Evolutionary conservation across 2,329 filamentous ascomycete species (phyloP).

Genomic region (Hysterium pulicare): DNA sequence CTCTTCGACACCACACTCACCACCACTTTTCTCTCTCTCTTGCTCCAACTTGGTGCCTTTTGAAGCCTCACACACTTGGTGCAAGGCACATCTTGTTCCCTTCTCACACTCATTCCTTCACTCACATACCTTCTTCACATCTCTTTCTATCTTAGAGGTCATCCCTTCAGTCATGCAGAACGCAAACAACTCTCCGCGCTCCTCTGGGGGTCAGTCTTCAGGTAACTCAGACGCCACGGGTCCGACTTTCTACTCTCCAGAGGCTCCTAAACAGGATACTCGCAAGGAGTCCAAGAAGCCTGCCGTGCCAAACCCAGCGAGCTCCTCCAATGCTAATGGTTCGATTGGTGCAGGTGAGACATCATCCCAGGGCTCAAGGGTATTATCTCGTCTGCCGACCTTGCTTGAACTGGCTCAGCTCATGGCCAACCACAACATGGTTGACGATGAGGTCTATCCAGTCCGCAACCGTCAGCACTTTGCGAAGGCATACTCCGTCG

Average conservation of each 20-base stretch:
- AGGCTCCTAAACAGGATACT: too few relatives aligned
- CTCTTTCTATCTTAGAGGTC: not conserved
- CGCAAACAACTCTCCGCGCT: not conserved
- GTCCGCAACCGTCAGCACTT: too few relatives aligned
- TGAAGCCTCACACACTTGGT: not conserved
- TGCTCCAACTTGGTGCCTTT: not conserved
- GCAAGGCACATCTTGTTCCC: not conserved
- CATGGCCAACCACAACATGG: not conserved
- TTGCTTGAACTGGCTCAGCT: too few relatives aligned
- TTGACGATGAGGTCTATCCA: not conserved
- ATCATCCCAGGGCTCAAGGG: not conserved
- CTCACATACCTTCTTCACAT: not conserved
- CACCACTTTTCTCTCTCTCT: not conserved
- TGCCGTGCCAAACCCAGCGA: not conserved
- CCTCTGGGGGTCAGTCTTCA: not conserved
- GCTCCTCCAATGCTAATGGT: not conserved
- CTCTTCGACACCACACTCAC: not conserved
- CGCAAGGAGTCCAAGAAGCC: not conserved
- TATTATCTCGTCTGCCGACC: too few relatives aligned
- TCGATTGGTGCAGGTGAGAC: not conserved
- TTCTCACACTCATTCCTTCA: conserved; percentile 1
- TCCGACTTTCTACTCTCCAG: conserved; percentile 1
- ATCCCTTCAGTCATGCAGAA: not conserved
- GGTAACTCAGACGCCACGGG: not conserved
- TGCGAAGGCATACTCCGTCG: too few relatives aligned